phyloP scores from a whole-genome alignment of 2,329 filamentous ascomycete genomes.

The Mycosphaerella sp. region DNA sequence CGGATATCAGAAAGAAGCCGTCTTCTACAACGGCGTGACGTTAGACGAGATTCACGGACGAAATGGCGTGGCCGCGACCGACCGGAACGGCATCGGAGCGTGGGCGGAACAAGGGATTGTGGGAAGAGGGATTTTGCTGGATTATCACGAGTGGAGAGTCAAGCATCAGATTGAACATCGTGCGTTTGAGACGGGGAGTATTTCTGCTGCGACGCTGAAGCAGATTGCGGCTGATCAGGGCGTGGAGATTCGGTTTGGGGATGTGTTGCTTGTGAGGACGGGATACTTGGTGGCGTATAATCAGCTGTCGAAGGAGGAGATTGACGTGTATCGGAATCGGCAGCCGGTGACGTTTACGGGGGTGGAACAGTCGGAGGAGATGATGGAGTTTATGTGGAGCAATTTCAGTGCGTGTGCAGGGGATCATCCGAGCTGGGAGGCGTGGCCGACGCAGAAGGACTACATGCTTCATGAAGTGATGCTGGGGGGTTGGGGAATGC shows the following conservation, averaged over 20 bases:
- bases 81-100: conserved; percentile 42
- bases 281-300: conserved; percentile 43
- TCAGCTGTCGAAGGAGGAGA: conserved; percentile 35
- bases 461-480: conserved; percentile 44
- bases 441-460: conserved; percentile 36
- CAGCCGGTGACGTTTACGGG: conserved; percentile 44
- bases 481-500: conserved; percentile 46
- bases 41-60: conserved; percentile 38
- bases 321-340: conserved; percentile 36
- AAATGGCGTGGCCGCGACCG: conserved; percentile 31
- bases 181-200: conserved; percentile 33
- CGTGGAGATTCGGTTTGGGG: conserved; percentile 51
- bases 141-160: conserved; percentile 47
- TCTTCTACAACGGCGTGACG: conserved; percentile 36
- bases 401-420: conserved; percentile 37
- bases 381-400: conserved; percentile 41
- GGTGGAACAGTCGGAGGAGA: conserved; percentile 42
- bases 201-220: conserved; percentile 38
- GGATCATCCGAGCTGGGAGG: conserved; percentile 38
- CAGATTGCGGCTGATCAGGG: conserved; percentile 44
- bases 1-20: conserved; percentile 43
- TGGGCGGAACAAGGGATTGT: conserved; percentile 49
- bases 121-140: conserved; percentile 50
- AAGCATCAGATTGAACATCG: conserved; percentile 36
- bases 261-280: conserved; percentile 48